These are phyloP conservation scores for Vanrija sp. DNA, from an alignment of 1,284 basidiomycete species.

Conservation along the genomic window DNA sequence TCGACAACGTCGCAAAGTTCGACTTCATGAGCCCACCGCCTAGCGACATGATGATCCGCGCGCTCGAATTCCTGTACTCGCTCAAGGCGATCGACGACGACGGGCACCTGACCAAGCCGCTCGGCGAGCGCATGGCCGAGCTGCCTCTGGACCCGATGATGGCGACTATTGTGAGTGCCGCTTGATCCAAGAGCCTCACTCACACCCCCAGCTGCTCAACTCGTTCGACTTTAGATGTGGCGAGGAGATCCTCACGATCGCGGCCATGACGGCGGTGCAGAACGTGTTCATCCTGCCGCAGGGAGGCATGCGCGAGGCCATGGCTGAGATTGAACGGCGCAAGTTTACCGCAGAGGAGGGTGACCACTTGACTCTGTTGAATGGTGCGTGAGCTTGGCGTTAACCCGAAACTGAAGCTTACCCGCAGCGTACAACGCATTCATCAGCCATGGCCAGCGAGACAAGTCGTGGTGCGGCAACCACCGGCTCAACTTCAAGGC, in stretches of 20 bases:
- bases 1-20: slow-evolving; percentile 79
- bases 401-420: background rate
- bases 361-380: slow-evolving; percentile 85
- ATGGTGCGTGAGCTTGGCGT: slow-evolving; percentile 56
- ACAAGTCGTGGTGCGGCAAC: slow-evolving; percentile 82
- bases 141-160: slow-evolving; percentile 57
- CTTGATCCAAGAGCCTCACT: slow-evolving; percentile 3
- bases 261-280: slow-evolving; percentile 88
- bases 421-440: slow-evolving; percentile 87
- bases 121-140: slow-evolving; percentile 57
- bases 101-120: slow-evolving; percentile 51
- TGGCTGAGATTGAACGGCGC: slow-evolving; percentile 82
- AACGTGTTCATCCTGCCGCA: slow-evolving; percentile 84
- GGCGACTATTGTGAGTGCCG: slow-evolving; percentile 54
- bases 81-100: slow-evolving; percentile 54
- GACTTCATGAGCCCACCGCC: slow-evolving; percentile 89
- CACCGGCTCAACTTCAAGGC: slow-evolving; percentile 89
- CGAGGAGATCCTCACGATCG: slow-evolving; percentile 89
- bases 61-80: slow-evolving; percentile 61
- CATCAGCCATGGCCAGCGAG: slow-evolving; percentile 68
- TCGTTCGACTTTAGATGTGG: slow-evolving; percentile 81
- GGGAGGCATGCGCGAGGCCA: slow-evolving; percentile 67
- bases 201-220: slow-evolving; percentile 63
- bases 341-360: slow-evolving; percentile 98
- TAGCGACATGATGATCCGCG: slow-evolving; percentile 75